Conservation (phyloP, 345 rosid species). For the Populus davidiana region DNA sequence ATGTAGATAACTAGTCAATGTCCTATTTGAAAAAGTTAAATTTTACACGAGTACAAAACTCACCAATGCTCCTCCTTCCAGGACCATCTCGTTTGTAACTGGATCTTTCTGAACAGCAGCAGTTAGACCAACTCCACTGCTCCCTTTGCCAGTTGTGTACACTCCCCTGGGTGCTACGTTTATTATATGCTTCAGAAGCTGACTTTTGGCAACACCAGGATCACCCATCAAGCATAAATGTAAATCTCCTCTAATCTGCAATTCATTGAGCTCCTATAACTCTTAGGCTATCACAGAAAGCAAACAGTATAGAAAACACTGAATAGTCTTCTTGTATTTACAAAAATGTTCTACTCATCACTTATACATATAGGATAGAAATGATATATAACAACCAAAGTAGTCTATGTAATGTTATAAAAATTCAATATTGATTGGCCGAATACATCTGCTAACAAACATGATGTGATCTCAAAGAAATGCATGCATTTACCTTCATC, state of each 20-base stretch:
- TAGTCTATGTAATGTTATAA: not conserved
- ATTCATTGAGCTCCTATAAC: not conserved
- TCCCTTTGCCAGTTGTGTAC: constrained; percentile 94
- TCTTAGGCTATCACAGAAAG: not conserved
- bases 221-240: constrained; percentile 98
- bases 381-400: not conserved
- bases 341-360: not conserved
- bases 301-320: not conserved
- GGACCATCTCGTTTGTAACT: constrained; percentile 93
- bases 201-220: constrained; percentile 99
- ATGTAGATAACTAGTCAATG: not conserved
- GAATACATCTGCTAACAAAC: not conserved
- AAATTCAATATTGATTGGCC: not conserved
- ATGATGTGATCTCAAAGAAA: not conserved
- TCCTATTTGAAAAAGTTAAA: not conserved
- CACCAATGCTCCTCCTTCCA: constrained; percentile 99
- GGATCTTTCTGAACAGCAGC: constrained; percentile 98
- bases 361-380: not conserved
- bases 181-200: constrained; percentile 96
- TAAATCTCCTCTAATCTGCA: constrained; percentile 95
- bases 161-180: constrained; percentile 93
- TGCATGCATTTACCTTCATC: constrained; percentile 71
- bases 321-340: not conserved
- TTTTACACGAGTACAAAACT: constrained; percentile 21
- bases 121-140: constrained; percentile 98